A percentile compares a stretch with the other conserved stretches of the same genome.
Conservation (phyloP, 768 basidiomycete species). For the Inosperma sp. region DNA sequence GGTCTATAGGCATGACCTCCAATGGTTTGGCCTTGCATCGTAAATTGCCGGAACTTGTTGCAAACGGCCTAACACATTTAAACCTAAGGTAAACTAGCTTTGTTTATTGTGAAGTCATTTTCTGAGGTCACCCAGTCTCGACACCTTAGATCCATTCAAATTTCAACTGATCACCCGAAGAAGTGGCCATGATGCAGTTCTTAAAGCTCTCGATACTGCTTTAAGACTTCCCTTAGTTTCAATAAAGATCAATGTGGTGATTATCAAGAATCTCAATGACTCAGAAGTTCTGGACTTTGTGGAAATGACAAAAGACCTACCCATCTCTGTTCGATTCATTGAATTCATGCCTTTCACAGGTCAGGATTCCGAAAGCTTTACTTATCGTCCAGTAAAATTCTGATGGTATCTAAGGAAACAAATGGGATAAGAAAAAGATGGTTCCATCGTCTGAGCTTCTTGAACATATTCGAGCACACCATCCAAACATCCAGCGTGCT, state of each 20-base stretch:
- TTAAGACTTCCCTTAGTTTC: conserved; percentile 47
- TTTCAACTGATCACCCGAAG: conserved; percentile 86
- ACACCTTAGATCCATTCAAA: conserved; percentile 81
- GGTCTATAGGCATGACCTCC: conserved; percentile 80
- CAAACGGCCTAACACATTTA: conserved; percentile 73
- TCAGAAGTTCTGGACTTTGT: conserved; percentile 76
- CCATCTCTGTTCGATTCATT: conserved; percentile 77
- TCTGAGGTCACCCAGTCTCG: conserved; percentile 46
- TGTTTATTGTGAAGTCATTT: neutral
- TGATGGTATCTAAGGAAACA: conserved; percentile 53
- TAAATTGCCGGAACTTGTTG: conserved; percentile 60
- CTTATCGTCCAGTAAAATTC: conserved; percentile 1
- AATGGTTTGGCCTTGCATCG: conserved; percentile 78
- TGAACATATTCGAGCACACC: conserved; percentile 38
- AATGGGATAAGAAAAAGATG: conserved; percentile 82
- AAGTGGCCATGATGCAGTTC: conserved; percentile 68
- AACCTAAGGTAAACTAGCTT: conserved; percentile 47
- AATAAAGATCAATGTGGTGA: conserved; percentile 81
- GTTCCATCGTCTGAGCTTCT: conserved; percentile 68
- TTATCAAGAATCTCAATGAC: conserved; percentile 79
- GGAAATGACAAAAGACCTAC: conserved; percentile 60
- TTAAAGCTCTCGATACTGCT: conserved; percentile 63
- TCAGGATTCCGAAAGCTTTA: conserved; percentile 24
- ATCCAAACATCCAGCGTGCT: conserved; percentile 53
- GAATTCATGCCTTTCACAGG: conserved; percentile 95